These are phyloP conservation scores for Penstemon eatonii DNA, from an alignment of 257 asterid species.

Conservation along the genomic window DNA sequence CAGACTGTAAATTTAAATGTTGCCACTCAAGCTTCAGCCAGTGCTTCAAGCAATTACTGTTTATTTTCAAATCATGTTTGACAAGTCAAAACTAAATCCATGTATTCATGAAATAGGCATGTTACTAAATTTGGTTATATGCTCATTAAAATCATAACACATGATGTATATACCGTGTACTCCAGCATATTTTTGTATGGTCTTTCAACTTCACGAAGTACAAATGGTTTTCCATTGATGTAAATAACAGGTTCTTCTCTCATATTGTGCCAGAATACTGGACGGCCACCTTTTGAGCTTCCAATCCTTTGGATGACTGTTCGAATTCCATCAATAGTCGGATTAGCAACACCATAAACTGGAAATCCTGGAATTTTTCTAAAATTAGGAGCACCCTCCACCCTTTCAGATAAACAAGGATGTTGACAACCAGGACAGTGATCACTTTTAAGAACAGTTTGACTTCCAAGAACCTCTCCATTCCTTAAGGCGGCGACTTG, in stretches of 20 bases:
- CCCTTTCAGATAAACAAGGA: constrained; percentile 74
- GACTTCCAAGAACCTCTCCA: constrained; percentile 98
- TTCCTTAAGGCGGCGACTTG: constrained; percentile 90
- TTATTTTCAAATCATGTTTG: constrained; percentile 18
- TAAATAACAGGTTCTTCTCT: constrained; percentile 98
- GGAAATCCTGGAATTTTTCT: constrained; percentile 95
- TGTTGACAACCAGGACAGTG: constrained; percentile 98
- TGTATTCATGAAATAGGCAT: constrained; percentile 11
- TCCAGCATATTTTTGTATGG: constrained; percentile 98
- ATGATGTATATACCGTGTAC: constrained; percentile 70
- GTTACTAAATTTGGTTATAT: constrained; percentile 23
- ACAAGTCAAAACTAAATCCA: constrained; percentile 7
- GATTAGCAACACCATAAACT: constrained; percentile 97
- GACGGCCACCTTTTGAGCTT: constrained; percentile 75
- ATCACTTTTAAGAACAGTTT: constrained; percentile 97
- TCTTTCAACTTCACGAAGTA: constrained; percentile 97
- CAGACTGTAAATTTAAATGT: constrained; percentile 15
- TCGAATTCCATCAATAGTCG: constrained; percentile 83
- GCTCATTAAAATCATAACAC: constrained; percentile 27
- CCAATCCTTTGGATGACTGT: constrained; percentile 92
- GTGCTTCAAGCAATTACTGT: constrained; percentile 14
- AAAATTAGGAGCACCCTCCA: constrained; percentile 98
- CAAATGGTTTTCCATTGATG: constrained; percentile 95
- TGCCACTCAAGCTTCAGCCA: constrained; percentile 17
- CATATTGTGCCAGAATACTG: constrained; percentile 97